These are phyloP conservation scores for Schizothecium vesticola DNA, from an alignment of 495 filamentous ascomycete genomes.

Conservation along the genomic window DNA sequence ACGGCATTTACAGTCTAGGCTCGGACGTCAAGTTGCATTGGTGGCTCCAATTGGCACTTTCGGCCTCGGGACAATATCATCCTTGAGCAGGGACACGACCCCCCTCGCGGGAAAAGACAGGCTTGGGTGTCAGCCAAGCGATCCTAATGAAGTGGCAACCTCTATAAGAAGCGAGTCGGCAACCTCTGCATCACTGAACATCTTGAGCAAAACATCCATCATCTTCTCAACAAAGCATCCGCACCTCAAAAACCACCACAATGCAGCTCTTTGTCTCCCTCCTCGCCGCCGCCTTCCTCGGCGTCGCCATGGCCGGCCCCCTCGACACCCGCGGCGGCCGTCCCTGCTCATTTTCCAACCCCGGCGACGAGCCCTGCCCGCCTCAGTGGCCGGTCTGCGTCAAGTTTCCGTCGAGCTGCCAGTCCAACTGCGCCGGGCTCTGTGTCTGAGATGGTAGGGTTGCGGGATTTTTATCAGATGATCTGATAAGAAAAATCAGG, in stretches of 20 bases:
- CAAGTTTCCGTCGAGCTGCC: background rate
- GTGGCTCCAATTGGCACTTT: background rate
- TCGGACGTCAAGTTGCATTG: background rate
- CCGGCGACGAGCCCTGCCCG: background rate
- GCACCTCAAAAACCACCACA: background rate
- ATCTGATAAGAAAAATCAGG: background rate
- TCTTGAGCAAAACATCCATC: background rate
- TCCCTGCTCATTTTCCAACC: conserved; percentile 1
- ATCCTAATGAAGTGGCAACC: background rate
- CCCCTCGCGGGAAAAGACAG: background rate
- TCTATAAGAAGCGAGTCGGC: background rate
- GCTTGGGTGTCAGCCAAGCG: background rate
- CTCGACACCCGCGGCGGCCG: background rate
- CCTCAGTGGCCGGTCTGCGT: background rate
- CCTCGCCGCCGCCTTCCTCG: background rate
- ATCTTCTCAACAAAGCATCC: background rate
- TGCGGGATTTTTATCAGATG: conserved; percentile 1
- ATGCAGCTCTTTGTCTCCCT: background rate
- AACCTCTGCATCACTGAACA: background rate
- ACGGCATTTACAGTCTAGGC: background rate
- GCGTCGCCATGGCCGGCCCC: background rate
- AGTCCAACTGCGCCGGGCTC: background rate
- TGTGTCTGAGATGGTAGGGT: background rate
- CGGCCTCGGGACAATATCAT: background rate
- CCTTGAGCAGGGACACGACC: background rate